phyloP scores from a whole-genome alignment of 2,329 filamentous ascomycete species.

The Botrytis fragariae region DNA sequence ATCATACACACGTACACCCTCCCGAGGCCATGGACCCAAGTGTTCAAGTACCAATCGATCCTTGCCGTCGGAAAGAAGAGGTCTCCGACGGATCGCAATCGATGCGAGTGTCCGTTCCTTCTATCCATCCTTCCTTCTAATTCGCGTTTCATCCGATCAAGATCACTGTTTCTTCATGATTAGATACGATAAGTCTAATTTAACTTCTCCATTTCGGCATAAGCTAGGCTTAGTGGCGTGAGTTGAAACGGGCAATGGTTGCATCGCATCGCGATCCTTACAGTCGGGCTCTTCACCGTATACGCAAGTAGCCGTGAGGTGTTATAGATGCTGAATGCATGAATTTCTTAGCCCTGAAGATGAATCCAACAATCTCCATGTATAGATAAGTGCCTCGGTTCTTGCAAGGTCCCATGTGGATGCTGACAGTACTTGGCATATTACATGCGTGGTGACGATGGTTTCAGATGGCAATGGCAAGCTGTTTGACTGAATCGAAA shows the following conservation, averaged over 20 bases:
- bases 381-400: background rate
- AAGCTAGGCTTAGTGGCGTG: background rate
- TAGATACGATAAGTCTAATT: background rate
- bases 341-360: background rate
- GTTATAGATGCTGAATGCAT: background rate
- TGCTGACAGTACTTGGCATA: background rate
- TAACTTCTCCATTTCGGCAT: background rate
- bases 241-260: background rate
- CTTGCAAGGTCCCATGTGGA: background rate
- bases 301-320: background rate
- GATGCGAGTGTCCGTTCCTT: background rate
- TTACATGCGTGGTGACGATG: background rate
- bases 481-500: background rate
- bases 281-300: background rate
- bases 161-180: background rate
- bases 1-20: background rate
- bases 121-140: background rate
- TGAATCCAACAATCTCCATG: background rate
- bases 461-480: background rate
- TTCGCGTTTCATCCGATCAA: background rate
- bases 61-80: background rate
- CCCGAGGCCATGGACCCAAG: background rate
- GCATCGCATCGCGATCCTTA: background rate
- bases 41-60: background rate
- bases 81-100: background rate